A percentile compares a stretch with the other conserved stretches of the same genome.
Conservation (phyloP, 2,329 filamentous ascomycete genomes). For the Penicillium brevicompactum region DNA sequence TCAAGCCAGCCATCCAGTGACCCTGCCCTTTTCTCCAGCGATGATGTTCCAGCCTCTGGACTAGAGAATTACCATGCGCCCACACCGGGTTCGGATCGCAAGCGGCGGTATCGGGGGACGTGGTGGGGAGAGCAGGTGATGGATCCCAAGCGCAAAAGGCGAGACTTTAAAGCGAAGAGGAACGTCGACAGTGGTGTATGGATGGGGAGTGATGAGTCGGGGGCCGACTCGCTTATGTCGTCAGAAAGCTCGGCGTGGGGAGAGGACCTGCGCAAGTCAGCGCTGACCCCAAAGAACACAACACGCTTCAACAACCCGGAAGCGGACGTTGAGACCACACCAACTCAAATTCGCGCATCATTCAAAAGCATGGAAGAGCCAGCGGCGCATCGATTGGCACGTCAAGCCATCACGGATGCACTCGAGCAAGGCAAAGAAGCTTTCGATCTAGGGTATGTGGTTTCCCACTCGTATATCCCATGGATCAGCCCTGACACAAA, state of each 20-base stretch:
- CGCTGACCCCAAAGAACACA: conserved; percentile 15
- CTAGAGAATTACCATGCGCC: conserved; percentile 46
- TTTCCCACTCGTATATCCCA: background rate
- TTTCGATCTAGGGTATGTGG: conserved; percentile 48
- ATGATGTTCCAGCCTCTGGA: conserved; percentile 48
- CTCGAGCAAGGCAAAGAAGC: conserved; percentile 48
- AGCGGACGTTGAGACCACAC: conserved; percentile 2
- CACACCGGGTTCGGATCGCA: conserved; percentile 28
- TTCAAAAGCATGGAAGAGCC: conserved; percentile 33
- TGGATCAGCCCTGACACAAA: background rate
- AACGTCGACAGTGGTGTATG: conserved; percentile 51
- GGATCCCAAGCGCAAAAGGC: conserved; percentile 41
- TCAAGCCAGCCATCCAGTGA: conserved; percentile 47
- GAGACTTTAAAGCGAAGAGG: conserved; percentile 47
- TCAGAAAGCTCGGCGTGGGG: conserved; percentile 38
- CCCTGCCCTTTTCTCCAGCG: conserved; percentile 51
- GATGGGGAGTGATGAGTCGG: conserved; percentile 50
- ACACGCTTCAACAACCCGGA: background rate
- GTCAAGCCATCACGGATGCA: conserved; percentile 42
- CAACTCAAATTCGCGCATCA: conserved; percentile 5
- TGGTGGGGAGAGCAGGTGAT: conserved; percentile 47
- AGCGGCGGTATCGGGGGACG: conserved; percentile 47
- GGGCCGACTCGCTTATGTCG: conserved; percentile 33
- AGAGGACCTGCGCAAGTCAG: conserved; percentile 40
- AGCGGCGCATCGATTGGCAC: conserved; percentile 39